phyloP scores from a whole-genome alignment of 495 filamentous ascomycete genomes.

The Trypethelium eluteriae region DNA sequence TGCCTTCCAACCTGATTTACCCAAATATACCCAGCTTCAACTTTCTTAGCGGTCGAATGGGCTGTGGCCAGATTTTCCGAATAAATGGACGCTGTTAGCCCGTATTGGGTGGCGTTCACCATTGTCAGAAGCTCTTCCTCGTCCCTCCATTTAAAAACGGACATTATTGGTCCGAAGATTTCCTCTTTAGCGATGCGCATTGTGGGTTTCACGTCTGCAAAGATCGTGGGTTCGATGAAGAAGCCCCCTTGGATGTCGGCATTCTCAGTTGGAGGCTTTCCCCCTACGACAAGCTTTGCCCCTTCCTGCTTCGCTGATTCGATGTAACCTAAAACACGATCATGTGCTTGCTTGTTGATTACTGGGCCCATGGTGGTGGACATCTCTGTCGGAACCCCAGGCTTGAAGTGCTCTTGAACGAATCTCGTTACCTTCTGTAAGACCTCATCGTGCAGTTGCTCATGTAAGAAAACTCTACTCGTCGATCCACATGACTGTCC shows the following conservation, averaged over 20 bases:
- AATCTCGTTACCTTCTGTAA: constrained; percentile 62
- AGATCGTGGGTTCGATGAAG: constrained; percentile 45
- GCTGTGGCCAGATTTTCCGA: constrained; percentile 69
- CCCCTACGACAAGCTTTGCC: constrained; percentile 68
- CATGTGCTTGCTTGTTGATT: constrained; percentile 78
- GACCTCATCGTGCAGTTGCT: constrained; percentile 72
- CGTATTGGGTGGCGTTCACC: constrained; percentile 21
- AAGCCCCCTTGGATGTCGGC: constrained; percentile 35
- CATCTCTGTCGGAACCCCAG: constrained; percentile 79
- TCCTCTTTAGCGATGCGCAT: constrained; percentile 40
- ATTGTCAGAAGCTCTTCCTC: constrained; percentile 19
- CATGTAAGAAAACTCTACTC: constrained; percentile 79
- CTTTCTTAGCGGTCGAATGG: constrained; percentile 70
- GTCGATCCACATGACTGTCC: constrained; percentile 90
- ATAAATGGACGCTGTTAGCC: constrained; percentile 46
- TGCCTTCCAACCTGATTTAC: constrained; percentile 50
- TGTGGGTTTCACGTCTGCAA: constrained; percentile 38
- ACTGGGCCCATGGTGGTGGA: constrained; percentile 86
- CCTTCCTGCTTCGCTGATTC: constrained; percentile 77
- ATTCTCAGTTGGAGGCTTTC: constrained; percentile 39
- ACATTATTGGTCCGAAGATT: constrained; percentile 45
- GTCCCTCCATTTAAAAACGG: constrained; percentile 30
- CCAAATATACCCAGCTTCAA: constrained; percentile 94
- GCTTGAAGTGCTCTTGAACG: constrained; percentile 58
- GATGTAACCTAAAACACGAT: constrained; percentile 76